These are phyloP conservation scores for Tubosaeta brunneosetosa DNA, from an alignment of 768 basidiomycete species.

Conservation along the genomic window DNA sequence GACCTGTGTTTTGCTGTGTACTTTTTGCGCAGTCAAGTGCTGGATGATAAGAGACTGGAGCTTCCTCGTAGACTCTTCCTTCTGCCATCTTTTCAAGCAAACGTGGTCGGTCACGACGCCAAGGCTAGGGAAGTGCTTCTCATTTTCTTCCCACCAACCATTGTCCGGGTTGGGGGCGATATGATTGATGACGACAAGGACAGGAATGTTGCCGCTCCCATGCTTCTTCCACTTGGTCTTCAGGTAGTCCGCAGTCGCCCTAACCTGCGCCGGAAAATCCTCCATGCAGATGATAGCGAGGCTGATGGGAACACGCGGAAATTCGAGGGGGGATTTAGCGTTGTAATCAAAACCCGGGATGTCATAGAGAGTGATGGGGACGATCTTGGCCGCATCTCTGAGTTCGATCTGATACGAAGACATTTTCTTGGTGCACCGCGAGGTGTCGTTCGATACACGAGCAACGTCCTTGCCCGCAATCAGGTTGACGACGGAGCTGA, in stretches of 20 bases:
- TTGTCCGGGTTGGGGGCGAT: conserved; percentile 15
- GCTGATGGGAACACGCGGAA: conserved; percentile 18
- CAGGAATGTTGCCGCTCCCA: conserved; percentile 10
- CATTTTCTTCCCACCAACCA: conserved; percentile 22
- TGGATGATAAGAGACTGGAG: conserved; percentile 16
- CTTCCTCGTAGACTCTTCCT: conserved; percentile 17
- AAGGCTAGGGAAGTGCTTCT: conserved; percentile 18
- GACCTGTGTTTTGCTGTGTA: not conserved
- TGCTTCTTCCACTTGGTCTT: conserved; percentile 15
- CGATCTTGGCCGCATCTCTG: not conserved
- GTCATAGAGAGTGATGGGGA: conserved; percentile 20
- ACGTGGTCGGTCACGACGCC: conserved; percentile 10
- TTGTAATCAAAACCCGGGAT: conserved; percentile 20
- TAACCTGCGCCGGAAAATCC: conserved; percentile 18
- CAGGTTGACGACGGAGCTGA: conserved; percentile 29
- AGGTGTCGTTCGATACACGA: conserved; percentile 14
- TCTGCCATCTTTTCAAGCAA: conserved; percentile 16
- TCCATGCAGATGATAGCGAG: conserved; percentile 22
- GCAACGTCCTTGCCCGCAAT: conserved; percentile 22
- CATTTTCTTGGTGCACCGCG: conserved; percentile 17
- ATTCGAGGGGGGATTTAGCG: conserved; percentile 15
- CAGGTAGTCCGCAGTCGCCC: conserved; percentile 17
- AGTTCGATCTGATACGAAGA: conserved; percentile 15
- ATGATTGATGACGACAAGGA: conserved; percentile 22
- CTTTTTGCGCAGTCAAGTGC: conserved; percentile 7